Percentiles rank a stretch among this genome's conserved stretches.
Evolutionary conservation across 164 flowering plant species (phyloP).

Genomic region (Sedum album): DNA sequence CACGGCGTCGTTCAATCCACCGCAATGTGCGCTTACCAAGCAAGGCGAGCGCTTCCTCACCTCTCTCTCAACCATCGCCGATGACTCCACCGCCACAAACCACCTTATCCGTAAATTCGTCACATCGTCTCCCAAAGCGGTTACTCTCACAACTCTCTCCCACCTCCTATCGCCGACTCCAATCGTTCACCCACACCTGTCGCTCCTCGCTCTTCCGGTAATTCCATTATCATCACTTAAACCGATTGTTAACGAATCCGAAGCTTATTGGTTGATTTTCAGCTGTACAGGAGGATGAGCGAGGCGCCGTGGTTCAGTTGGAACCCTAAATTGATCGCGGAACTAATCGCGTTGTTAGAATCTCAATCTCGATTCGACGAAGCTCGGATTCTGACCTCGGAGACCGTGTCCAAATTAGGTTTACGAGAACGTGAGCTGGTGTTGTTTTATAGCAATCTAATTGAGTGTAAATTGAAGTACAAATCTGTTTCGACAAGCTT

Average conservation of each 20-base stretch:
- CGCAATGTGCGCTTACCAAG: slow-evolving; percentile 28
- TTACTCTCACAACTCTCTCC: slow-evolving; percentile 38
- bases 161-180: slow-evolving; percentile 48
- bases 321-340: slow-evolving; percentile 33
- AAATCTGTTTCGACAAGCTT: slow-evolving; percentile 26
- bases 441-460: slow-evolving; percentile 38
- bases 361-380: slow-evolving; percentile 31
- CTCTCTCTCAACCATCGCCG: slow-evolving; percentile 22
- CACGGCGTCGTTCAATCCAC: background rate
- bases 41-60: slow-evolving; percentile 39
- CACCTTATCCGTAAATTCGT: slow-evolving; percentile 56
- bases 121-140: slow-evolving; percentile 47
- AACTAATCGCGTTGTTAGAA: slow-evolving; percentile 41
- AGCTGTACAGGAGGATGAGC: slow-evolving; percentile 49
- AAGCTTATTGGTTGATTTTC: slow-evolving; percentile 4
- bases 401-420: slow-evolving; percentile 29
- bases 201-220: slow-evolving; percentile 52
- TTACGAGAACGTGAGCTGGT: slow-evolving; percentile 36
- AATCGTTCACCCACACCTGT: slow-evolving; percentile 21
- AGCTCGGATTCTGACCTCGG: slow-evolving; percentile 32
- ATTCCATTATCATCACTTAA: slow-evolving; percentile 9
- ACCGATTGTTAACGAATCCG: background rate
- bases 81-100: slow-evolving; percentile 21
- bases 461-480: slow-evolving; percentile 43
- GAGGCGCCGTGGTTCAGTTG: slow-evolving; percentile 60